These are phyloP conservation scores for Paecilomyces sp. DNA, from an alignment of 2,329 filamentous ascomycete genomes.

Conservation along the genomic window DNA sequence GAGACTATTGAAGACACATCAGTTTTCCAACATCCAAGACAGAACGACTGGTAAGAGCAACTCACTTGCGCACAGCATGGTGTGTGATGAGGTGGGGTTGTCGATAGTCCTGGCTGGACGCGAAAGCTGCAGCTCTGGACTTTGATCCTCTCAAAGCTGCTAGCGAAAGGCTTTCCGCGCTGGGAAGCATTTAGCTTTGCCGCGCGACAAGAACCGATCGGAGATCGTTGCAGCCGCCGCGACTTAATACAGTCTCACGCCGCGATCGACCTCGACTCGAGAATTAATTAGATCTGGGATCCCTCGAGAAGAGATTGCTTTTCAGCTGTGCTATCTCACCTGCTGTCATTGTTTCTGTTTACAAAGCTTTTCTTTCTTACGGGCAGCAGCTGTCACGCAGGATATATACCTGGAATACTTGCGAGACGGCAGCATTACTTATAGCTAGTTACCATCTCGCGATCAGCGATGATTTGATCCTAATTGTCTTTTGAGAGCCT, in stretches of 20 bases:
- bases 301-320: background rate
- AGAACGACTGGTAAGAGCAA: slow-evolving; percentile 26
- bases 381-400: background rate
- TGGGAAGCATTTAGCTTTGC: slow-evolving; percentile 25
- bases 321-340: background rate
- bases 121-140: slow-evolving; percentile 23
- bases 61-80: slow-evolving; percentile 61
- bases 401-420: background rate
- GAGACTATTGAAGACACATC: slow-evolving; percentile 58
- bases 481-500: background rate
- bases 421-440: background rate
- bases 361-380: background rate
- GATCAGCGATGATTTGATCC: background rate
- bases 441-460: background rate
- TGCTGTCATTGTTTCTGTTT: background rate
- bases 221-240: background rate
- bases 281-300: background rate
- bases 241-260: background rate
- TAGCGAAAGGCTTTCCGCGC: slow-evolving; percentile 11
- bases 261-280: background rate
- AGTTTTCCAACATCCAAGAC: slow-evolving; percentile 7
- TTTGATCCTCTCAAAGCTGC: slow-evolving; percentile 24
- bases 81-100: slow-evolving; percentile 13
- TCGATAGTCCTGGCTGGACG: slow-evolving; percentile 17
- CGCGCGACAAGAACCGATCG: slow-evolving; percentile 5